Base-by-base conservation (phyloP, 768 basidiomycete species). In the Pilatotrama ljubarskyi region DNA sequence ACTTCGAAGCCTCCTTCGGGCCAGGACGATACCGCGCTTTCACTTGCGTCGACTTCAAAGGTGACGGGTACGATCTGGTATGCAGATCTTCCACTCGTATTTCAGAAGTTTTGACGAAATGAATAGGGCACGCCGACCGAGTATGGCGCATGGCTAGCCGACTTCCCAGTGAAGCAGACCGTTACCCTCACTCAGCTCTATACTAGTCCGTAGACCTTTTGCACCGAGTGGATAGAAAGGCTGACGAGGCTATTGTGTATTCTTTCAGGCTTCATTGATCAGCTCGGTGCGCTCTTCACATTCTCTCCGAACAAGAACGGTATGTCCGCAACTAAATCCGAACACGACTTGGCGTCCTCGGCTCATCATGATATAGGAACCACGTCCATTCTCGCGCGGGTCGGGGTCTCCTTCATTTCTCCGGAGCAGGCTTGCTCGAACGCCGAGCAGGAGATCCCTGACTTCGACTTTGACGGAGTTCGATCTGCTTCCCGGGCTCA, bases 391-490 rank as follows among this genome's bases (percentile, higher is more conserved):
- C 75, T 86, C 10, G 84, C 77, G 0, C 81, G 85, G 13, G 79
- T 84, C 2, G 85, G 86, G 10, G 80, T 88, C 3, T 87, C 85
- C 0, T 79, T 87, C 62, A 82, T 87, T 51, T 87, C 85, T 2
- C 71, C 76, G 14, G 77, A 77, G 1, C 85, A 86, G 64, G 86
- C 86, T 0, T 88, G 85, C 64, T 66, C 74, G 5, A 86, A 84
- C 58, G 85, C 85, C 1, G 81, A 84, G 59, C 74, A 79, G 47
- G 86, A 88, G 64, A 84, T 88, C 4, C 80, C 82, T 0, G 74
- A 80, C 61, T 85, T 80, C 64, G 79, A 83, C 57, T 86, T 87
- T 63, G 80, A 81, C 2, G 64, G 67, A 8, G 80, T 84, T 3
- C 74, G 75, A 14, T 64, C 64, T 1, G 76, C 76, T 29, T 78